phyloP scores from a whole-genome alignment of 805 yeast genomes.

The Yarrowia divulgata region DNA sequence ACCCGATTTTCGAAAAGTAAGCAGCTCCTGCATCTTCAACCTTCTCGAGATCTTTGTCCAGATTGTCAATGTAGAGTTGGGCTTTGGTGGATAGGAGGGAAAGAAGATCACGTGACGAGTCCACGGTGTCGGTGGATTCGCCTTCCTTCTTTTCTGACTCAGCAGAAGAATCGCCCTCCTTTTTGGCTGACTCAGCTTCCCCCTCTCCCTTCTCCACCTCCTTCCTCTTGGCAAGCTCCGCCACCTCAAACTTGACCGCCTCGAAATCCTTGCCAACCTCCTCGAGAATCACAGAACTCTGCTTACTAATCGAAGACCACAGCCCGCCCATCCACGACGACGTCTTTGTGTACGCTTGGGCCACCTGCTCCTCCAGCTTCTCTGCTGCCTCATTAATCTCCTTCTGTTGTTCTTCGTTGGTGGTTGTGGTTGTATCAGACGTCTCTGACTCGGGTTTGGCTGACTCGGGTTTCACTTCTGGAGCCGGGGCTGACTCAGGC shows the following conservation, averaged over 20 bases:
- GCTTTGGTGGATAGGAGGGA: constrained; percentile 51
- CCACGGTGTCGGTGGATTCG: background rate
- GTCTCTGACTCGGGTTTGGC: background rate
- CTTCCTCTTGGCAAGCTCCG: constrained; percentile 41
- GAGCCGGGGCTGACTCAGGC: background rate
- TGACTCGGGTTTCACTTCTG: background rate
- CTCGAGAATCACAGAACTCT: constrained; percentile 46
- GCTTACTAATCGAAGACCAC: constrained; percentile 48
- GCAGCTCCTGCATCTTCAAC: constrained; percentile 74
- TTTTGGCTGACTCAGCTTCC: background rate
- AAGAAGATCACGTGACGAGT: constrained; percentile 40
- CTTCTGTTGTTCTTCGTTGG: constrained; percentile 12
- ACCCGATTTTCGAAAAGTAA: constrained; percentile 65
- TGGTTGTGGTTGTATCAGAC: background rate
- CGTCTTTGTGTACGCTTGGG: constrained; percentile 43
- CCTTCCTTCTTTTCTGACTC: background rate
- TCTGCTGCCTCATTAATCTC: constrained; percentile 47
- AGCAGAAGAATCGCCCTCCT: background rate
- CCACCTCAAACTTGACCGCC: constrained; percentile 42
- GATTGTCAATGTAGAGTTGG: constrained; percentile 69
- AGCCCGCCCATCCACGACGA: constrained; percentile 44
- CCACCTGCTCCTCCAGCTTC: constrained; percentile 45
- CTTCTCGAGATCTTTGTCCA: constrained; percentile 76
- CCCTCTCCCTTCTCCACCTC: background rate
- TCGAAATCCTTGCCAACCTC: constrained; percentile 47